phyloP scores from a whole-genome alignment of 768 basidiomycete genomes.

The Punctularia strigosozonata region DNA sequence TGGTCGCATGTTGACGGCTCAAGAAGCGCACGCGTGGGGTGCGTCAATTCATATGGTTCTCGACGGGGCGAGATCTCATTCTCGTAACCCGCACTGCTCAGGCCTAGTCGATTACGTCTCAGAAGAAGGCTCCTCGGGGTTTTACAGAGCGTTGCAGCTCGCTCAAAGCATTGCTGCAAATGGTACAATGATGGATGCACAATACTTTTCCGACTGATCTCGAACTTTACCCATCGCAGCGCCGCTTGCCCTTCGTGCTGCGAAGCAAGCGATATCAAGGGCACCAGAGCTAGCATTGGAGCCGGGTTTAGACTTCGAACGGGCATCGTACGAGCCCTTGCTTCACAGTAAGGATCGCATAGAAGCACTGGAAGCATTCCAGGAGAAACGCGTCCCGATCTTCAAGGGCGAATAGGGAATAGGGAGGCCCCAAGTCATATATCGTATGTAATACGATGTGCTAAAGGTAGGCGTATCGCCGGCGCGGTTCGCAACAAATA shows the following conservation, averaged over 20 bases:
- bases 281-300: slow-evolving; percentile 73
- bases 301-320: slow-evolving; percentile 86
- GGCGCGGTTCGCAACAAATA: no score
- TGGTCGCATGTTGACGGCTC: slow-evolving; percentile 52
- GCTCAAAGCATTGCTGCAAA: slow-evolving; percentile 57
- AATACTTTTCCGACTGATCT: not conserved
- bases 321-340: slow-evolving; percentile 73
- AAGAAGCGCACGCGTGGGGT: slow-evolving; percentile 68
- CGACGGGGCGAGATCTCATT: no score
- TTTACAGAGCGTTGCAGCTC: slow-evolving; percentile 59
- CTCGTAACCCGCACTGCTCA: slow-evolving; percentile 18
- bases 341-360: slow-evolving; percentile 62
- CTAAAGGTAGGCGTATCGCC: no score
- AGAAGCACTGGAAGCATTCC: slow-evolving; percentile 82
- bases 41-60: no score
- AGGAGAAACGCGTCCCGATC: slow-evolving; percentile 65
- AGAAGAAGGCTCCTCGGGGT: slow-evolving; percentile 41
- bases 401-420: slow-evolving; percentile 65
- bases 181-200: slow-evolving; percentile 27
- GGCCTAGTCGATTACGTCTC: slow-evolving; percentile 80
- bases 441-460: slow-evolving; percentile 3
- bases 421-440: not conserved
- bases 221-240: slow-evolving; percentile 32
- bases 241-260: slow-evolving; percentile 77
- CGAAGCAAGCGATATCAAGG: slow-evolving; percentile 75